Evolutionary conservation across 768 basidiomycete species (phyloP), one percentile per base, ranked within the genome.

Genomic region (Dioszegia hungarica): DNA sequence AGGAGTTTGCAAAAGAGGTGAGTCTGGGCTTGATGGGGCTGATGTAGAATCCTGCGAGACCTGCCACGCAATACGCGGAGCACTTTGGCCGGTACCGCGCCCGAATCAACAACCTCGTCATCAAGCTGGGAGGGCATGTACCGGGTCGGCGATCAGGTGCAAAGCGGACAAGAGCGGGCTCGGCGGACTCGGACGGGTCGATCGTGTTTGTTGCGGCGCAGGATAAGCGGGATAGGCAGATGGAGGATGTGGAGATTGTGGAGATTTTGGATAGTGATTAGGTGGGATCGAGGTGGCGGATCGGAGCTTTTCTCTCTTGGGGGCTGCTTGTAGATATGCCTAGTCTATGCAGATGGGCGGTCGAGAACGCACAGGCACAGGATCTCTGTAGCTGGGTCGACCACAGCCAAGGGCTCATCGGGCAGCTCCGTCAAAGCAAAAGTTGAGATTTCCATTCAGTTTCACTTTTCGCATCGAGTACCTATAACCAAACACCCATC

Each of bases 31-130:
- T n/a, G 9, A 20, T 29, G 14, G n/a, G 17, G 54, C 36, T 53
- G 34, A 34, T 17, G 3, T 46, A 59, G 57, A 47, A 59, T 27
- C 57, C 53, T 5, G n/a, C 20, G 2, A 36, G 61, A 36, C 34
- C 52, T n/a, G 34, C 36, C 0, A 24, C 39, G 5, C 57, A 53
- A 12, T 59, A 39, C 34, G 48, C 25, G 6, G 53, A 56, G 40
- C 58, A 60, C 39, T 59, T 60, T 34, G 49, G 36, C 1, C 24
- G 20, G 5, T 49, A 60, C 20, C 38, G 34, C 2, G 50, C 46
- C 19, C n/a, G 48, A 20, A 63, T 63, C 27, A 49, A 60, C 31
- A 49, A 48, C 24, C 25, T 27, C 29, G 57, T 59, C 12, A 20
- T 29, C 38, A 37, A 34, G 43, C 41, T 55, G 10, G 54, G 54